A percentile compares a stretch with the other conserved stretches of the same genome.
Conservation (phyloP, 2,329 filamentous ascomycete genomes). For the Neonectria magnoliae region DNA sequence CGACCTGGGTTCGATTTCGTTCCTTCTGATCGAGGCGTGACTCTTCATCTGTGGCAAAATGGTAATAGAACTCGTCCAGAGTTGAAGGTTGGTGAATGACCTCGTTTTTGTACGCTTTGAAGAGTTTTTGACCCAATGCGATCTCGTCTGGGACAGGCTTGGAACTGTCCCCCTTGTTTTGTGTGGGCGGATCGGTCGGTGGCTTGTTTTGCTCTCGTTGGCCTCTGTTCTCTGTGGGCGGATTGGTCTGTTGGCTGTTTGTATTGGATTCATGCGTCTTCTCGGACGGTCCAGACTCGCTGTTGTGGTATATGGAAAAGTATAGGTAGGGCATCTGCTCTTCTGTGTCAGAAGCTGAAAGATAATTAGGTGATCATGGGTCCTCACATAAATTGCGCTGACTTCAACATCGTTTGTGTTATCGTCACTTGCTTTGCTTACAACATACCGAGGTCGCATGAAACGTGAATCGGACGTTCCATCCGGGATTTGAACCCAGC, state of each 20-base stretch:
- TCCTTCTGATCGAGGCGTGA: not conserved
- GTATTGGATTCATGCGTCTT: not conserved
- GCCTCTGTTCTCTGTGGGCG: no score
- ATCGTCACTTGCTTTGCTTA: not conserved
- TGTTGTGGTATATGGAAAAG: not conserved
- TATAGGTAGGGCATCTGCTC: slow-evolving; percentile 6
- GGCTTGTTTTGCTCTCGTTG: no score
- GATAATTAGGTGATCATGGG: not conserved
- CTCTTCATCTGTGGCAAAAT: slow-evolving; percentile 12
- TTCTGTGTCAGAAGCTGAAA: not conserved
- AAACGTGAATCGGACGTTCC: not conserved
- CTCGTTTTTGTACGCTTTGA: slow-evolving; percentile 1
- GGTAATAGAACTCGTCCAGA: slow-evolving; percentile 33
- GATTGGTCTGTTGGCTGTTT: no score
- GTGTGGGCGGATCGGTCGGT: no score
- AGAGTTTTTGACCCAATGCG: not conserved
- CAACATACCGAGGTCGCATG: slow-evolving; percentile 13
- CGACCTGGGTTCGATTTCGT: slow-evolving; percentile 27
- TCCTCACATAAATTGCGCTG: not conserved
- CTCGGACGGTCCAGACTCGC: not conserved
- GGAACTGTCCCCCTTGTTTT: no score
- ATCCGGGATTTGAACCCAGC: slow-evolving; percentile 12
- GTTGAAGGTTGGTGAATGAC: slow-evolving; percentile 27
- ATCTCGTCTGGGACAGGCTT: no score
- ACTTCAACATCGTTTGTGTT: no score